Conservation (phyloP, 257 asterid species). For the Gentiana dahurica region DNA sequence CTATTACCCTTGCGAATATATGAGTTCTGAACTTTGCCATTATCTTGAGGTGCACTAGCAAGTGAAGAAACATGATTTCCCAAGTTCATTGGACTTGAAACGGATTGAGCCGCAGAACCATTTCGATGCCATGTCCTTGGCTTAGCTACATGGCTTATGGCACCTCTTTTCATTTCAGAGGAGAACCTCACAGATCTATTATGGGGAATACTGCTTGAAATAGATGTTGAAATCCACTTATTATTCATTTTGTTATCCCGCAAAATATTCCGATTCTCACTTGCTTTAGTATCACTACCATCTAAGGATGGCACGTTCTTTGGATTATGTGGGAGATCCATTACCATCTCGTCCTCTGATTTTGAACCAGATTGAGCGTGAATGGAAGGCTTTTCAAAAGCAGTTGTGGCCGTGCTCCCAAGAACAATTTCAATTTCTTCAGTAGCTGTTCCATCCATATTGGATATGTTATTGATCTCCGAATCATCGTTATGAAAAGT, state of each 20-base stretch:
- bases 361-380: slow-evolving; percentile 14
- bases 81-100: slow-evolving; percentile 24
- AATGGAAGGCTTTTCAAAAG: slow-evolving; percentile 18
- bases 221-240: slow-evolving; percentile 28
- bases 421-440: slow-evolving; percentile 6
- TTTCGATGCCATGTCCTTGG: slow-evolving; percentile 84
- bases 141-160: slow-evolving; percentile 32
- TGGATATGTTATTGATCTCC: slow-evolving; percentile 19
- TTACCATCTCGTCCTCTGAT: slow-evolving; percentile 10
- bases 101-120: slow-evolving; percentile 25
- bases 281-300: slow-evolving; percentile 21
- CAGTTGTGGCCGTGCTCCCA: neutral
- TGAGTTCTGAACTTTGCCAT: slow-evolving; percentile 26
- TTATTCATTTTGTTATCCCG: slow-evolving; percentile 24
- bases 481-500: slow-evolving; percentile 15
- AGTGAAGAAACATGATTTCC: slow-evolving; percentile 24
- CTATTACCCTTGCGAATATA: slow-evolving; percentile 81
- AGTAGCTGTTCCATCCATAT: slow-evolving; percentile 19
- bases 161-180: slow-evolving; percentile 25
- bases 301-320: slow-evolving; percentile 15
- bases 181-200: slow-evolving; percentile 20
- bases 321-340: neutral
- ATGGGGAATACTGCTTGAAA: slow-evolving; percentile 28
- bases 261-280: slow-evolving; percentile 21
- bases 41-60: slow-evolving; percentile 22